A percentile compares a stretch with the other conserved stretches of the same genome.
These are phyloP conservation scores for Verticillium dahliae DNA, from an alignment of 2,329 filamentous ascomycete genomes.

Conservation along the genomic window DNA sequence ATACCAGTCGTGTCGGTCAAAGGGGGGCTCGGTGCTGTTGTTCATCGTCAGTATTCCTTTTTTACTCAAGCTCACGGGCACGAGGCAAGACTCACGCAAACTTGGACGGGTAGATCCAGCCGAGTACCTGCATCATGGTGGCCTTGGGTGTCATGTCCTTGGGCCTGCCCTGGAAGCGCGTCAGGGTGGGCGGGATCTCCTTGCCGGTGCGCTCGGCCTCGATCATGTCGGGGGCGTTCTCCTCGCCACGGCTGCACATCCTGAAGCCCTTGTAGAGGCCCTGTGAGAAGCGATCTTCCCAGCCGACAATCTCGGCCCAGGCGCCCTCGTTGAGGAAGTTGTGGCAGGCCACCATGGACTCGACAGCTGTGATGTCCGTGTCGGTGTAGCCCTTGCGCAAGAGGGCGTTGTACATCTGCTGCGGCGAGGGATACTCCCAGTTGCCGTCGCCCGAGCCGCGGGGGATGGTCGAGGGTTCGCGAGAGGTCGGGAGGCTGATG, in stretches of 20 bases:
- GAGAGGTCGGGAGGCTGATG: slow-evolving; percentile 66
- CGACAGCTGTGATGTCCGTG: slow-evolving; percentile 86
- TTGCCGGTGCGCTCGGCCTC: slow-evolving; percentile 46
- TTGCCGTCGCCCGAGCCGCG: slow-evolving; percentile 70
- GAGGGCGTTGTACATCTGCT: slow-evolving; percentile 99
- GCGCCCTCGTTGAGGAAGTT: slow-evolving; percentile 98
- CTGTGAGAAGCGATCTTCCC: slow-evolving; percentile 78
- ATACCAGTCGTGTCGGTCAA: slow-evolving; percentile 97
- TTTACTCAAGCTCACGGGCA: background rate
- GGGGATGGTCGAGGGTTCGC: slow-evolving; percentile 88
- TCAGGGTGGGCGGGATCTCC: slow-evolving; percentile 60
- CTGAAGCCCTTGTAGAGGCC: slow-evolving; percentile 69
- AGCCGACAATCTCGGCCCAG: slow-evolving; percentile 89
- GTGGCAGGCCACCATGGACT: slow-evolving; percentile 95
- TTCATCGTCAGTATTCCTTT: slow-evolving; percentile 11
- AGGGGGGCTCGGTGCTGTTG: slow-evolving; percentile 70
- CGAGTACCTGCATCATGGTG: slow-evolving; percentile 72
- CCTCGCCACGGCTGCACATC: slow-evolving; percentile 67
- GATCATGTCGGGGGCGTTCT: slow-evolving; percentile 41
- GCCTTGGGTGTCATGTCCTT: slow-evolving; percentile 90
- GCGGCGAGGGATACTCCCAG: slow-evolving; percentile 97
- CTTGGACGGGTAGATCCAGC: slow-evolving; percentile 69
- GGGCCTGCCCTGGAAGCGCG: slow-evolving; percentile 85
- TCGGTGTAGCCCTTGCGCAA: slow-evolving; percentile 93
- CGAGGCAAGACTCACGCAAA: slow-evolving; percentile 55